Evolutionary conservation across 202 grass and related monocot species (phyloP), one percentile per base, ranked within the genome.

Genomic region (Panicum virgatum): DNA sequence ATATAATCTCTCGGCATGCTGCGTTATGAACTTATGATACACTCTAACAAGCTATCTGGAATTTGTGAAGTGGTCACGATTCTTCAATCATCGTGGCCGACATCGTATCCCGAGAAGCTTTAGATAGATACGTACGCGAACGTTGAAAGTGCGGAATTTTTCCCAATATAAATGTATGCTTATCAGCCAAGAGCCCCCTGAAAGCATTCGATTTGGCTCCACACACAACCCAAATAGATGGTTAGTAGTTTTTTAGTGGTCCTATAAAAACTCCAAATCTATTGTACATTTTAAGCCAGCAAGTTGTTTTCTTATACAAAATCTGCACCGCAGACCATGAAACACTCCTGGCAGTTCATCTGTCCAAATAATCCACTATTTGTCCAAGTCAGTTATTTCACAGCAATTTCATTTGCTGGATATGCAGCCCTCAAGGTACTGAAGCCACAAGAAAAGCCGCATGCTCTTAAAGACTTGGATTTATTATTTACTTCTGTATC

Each of bases 401-500:
- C 71, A 48, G 64, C 64, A 30, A 75, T 92, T 42, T 92, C 87
- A 57, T 88, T 92, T 81, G 71, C 69, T 81, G 93, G 93, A 66
- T 87, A 88, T 88, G 72, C 51, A 62, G 44, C 61, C 64, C 79
- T 92, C 20, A 90, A 87, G 84, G 40, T 79, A 7, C 70, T 97
- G 19, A 81, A 92, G 26, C 66, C 86, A 27, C 64, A 34, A 76
- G 77, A 84, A 18, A 78, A 63, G 56, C 46, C 19, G 40, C 56
- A 83, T 43, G 40, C 34, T 66, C 58, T 66, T 5, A 83, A 26
- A 67, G 67, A 84, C 48, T 75, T 94, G 36, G 89, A 97, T 36
- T 52, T 97, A 53, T 70, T 91, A 51, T 97, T 97, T 71, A 91
- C 85, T 48, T 87, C 88, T 27, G 78, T 92, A 15, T 97, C 91